phyloP scores from a whole-genome alignment of 1,139 yeast genomes.

The Chernovozyma aurita region DNA sequence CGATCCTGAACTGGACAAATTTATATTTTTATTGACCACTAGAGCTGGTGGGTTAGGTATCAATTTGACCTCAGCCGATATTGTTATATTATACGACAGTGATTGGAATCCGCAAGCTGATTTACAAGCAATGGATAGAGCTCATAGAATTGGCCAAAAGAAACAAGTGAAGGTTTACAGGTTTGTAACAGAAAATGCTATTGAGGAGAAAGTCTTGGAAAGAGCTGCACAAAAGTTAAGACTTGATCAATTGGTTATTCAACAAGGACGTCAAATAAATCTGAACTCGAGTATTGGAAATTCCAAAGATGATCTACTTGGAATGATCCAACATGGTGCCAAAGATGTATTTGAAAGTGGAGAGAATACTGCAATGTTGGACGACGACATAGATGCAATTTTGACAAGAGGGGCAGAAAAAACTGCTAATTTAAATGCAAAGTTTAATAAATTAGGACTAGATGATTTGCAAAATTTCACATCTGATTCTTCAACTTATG shows the following conservation, averaged over 20 bases:
- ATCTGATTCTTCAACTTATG: slow-evolving; percentile 85
- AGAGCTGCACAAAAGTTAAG: slow-evolving; percentile 76
- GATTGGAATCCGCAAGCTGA: slow-evolving; percentile 92
- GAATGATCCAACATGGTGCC: slow-evolving; percentile 82
- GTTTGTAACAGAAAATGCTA: slow-evolving; percentile 74
- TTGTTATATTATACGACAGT: slow-evolving; percentile 69
- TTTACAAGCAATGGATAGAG: slow-evolving; percentile 85
- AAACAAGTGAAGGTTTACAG: slow-evolving; percentile 76
- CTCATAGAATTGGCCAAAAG: slow-evolving; percentile 82
- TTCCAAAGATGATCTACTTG: slow-evolving; percentile 66
- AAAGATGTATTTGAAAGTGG: slow-evolving; percentile 67
- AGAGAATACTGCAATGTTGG: slow-evolving; percentile 36
- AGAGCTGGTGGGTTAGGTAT: slow-evolving; percentile 90
- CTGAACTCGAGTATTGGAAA: slow-evolving; percentile 30
- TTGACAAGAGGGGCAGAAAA: slow-evolving; percentile 75
- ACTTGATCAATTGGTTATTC: slow-evolving; percentile 76
- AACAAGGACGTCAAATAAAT: slow-evolving; percentile 57
- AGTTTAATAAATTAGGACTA: slow-evolving; percentile 78
- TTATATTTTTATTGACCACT: slow-evolving; percentile 68
- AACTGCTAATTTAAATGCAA: slow-evolving; percentile 70
- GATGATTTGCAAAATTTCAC: slow-evolving; percentile 91
- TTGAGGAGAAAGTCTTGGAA: slow-evolving; percentile 76
- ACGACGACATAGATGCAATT: slow-evolving; percentile 77
- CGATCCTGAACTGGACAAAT: slow-evolving; percentile 63
- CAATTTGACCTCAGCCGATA: slow-evolving; percentile 71